Evolutionary conservation across 176 grass and related monocot species (phyloP).

Genomic region (Carex parvula): DNA sequence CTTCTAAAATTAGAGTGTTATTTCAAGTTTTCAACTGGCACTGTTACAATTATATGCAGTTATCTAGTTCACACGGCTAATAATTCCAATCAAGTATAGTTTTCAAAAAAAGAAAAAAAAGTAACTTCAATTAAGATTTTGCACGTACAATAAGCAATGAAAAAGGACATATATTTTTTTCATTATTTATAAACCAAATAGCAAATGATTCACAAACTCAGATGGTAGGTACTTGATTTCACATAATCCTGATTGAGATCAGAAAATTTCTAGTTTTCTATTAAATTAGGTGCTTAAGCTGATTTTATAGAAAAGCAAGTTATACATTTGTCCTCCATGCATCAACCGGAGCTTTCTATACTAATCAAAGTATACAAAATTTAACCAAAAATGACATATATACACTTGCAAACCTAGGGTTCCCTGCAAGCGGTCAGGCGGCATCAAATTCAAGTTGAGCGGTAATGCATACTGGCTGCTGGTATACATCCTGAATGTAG

Average conservation of each 20-base stretch:
- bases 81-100: not conserved
- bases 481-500: conserved; percentile 50
- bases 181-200: not conserved
- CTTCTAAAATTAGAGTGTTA: not conserved
- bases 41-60: not conserved
- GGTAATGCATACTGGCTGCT: conserved; percentile 73
- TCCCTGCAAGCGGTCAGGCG: conserved; percentile 43
- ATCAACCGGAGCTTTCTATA: not conserved
- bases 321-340: not conserved
- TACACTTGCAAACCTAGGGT: conserved; percentile 22
- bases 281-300: not conserved
- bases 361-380: not conserved
- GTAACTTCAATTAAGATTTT: not conserved
- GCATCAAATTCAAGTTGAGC: conserved; percentile 42
- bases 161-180: not conserved
- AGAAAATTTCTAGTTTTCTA: not conserved
- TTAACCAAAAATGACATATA: not conserved
- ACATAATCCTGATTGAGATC: not conserved
- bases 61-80: not conserved
- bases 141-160: not conserved
- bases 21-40: not conserved
- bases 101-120: not conserved
- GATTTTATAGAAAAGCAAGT: not conserved
- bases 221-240: not conserved
- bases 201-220: not conserved